Base-by-base conservation (phyloP, 306 rosid species). In the Arachis hypogaea region DNA sequence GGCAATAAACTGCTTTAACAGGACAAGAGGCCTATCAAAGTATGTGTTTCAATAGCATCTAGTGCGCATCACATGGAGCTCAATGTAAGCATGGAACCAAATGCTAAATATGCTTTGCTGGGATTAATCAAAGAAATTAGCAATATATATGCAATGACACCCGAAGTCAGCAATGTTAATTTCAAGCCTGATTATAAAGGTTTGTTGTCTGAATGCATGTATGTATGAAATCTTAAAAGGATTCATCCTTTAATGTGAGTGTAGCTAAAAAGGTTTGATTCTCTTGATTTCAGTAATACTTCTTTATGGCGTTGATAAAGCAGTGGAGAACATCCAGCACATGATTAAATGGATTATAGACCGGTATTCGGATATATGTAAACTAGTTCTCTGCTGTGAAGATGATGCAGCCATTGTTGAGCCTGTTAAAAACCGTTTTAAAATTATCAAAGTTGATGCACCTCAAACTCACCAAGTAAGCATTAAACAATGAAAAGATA, bases 321-420 rank as follows among this genome's bases (percentile, higher is more conserved):
- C 97, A 56, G 73, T 77, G 33, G 90, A 89, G 78, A 86, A 80
- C 76, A 78, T 88, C 58, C 97, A 88, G 56, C 94, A 91, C 81
- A 69, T 93, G 87, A 87, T 91, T 73, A 91, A 89, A 76, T 93
- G 96, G 97, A 89, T 88, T 58, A 81, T 89, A 80, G 98, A 93
- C 77, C 85, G 98, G 68, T 83, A 89, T 78, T 67, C 88, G 11
- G 92, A 93, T 66, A 72, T 85, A 29, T 91, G 97, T 75, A 88
- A 82, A 76, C 85, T 93, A 38, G 59, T 93, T 22, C 85, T 93
- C 46, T 85, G 92, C 78, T 89, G 96, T 52, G 89, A 88, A 82
- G 93, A 93, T 65, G 92, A 89, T 76, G 72, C 56, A 18, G 60
- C 64, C 61, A 68, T 91, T 47, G 80, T 89, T 50, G 93, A 86